These are phyloP conservation scores for Malbranchea cinnamomea DNA, from an alignment of 2,329 filamentous ascomycete genomes.

Conservation along the genomic window DNA sequence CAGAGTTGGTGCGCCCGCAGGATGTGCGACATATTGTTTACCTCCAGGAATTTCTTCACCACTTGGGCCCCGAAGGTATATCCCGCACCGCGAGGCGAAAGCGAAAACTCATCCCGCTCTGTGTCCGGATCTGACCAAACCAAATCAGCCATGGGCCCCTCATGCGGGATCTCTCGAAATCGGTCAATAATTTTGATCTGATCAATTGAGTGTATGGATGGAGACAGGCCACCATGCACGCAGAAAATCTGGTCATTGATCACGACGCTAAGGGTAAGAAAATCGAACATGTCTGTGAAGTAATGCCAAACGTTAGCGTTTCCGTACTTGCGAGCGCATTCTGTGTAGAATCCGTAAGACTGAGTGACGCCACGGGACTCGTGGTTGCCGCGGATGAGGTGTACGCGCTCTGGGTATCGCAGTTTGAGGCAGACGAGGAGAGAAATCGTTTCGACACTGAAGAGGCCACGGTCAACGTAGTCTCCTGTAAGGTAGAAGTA, in stretches of 20 bases:
- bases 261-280: conserved; percentile 86
- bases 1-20: conserved; percentile 95
- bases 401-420: conserved; percentile 87
- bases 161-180: conserved; percentile 95
- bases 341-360: conserved; percentile 97
- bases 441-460: conserved; percentile 97
- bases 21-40: conserved; percentile 97
- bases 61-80: conserved; percentile 98
- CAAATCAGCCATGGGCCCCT: conserved; percentile 97
- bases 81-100: conserved; percentile 82
- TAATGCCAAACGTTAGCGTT: conserved; percentile 99
- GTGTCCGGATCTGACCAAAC: conserved; percentile 97
- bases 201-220: conserved; percentile 92
- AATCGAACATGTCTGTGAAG: conserved; percentile 99
- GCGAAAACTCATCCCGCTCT: conserved; percentile 92
- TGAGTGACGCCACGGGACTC: conserved; percentile 95
- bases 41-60: conserved; percentile 92
- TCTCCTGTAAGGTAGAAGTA: conserved; percentile 45
- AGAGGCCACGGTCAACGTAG: conserved; percentile 96
- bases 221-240: conserved; percentile 82
- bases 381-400: conserved; percentile 94
- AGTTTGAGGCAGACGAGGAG: conserved; percentile 94
- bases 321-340: conserved; percentile 94
- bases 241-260: conserved; percentile 99
- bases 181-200: conserved; percentile 99